A percentile compares a stretch with the other conserved stretches of the same genome.
These are phyloP conservation scores for Arthrobotrys conoides DNA, from an alignment of 2,329 filamentous ascomycete genomes.

Conservation along the genomic window DNA sequence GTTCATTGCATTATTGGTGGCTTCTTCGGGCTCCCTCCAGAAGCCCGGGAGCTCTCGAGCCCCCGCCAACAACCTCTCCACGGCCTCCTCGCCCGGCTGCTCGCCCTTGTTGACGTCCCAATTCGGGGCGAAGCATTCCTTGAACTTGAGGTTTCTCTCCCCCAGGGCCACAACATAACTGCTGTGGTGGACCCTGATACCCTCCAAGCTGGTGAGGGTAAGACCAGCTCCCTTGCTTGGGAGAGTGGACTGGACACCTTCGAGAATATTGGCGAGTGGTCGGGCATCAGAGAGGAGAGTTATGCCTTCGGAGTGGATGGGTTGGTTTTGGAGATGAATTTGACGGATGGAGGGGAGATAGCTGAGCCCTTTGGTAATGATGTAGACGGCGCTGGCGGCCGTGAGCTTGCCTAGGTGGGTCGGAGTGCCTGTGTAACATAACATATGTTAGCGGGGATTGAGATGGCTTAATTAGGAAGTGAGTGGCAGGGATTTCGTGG, in stretches of 20 bases:
- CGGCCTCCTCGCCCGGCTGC: not conserved
- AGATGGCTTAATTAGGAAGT: slow-evolving; percentile 23
- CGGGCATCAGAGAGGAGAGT: slow-evolving; percentile 35
- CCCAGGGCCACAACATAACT: slow-evolving; percentile 46
- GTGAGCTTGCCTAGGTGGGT: slow-evolving; percentile 34
- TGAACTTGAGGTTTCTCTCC: slow-evolving; percentile 27
- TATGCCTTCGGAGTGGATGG: slow-evolving; percentile 16
- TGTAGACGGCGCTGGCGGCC: slow-evolving; percentile 31
- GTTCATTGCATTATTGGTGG: not conserved
- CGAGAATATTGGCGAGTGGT: slow-evolving; percentile 37
- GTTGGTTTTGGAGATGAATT: slow-evolving; percentile 40
- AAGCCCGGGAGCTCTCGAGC: slow-evolving; percentile 18
- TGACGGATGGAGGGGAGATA: slow-evolving; percentile 10
- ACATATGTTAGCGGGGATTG: not conserved
- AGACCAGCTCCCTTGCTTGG: slow-evolving; percentile 24
- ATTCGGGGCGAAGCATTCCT: slow-evolving; percentile 35
- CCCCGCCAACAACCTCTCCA: not conserved
- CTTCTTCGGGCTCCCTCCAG: slow-evolving; percentile 12
- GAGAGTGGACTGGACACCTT: slow-evolving; percentile 28
- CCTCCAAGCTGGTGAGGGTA: slow-evolving; percentile 15
- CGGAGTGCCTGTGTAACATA: slow-evolving; percentile 41
- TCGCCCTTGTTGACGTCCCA: slow-evolving; percentile 26
- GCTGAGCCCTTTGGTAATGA: slow-evolving; percentile 2
- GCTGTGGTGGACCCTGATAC: slow-evolving; percentile 35
- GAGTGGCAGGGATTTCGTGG: slow-evolving; percentile 26